A percentile compares a stretch with the other conserved stretches of the same genome.
phyloP scores from a whole-genome alignment of 176 grass and related monocot species.

The Pontederia paniculata region DNA sequence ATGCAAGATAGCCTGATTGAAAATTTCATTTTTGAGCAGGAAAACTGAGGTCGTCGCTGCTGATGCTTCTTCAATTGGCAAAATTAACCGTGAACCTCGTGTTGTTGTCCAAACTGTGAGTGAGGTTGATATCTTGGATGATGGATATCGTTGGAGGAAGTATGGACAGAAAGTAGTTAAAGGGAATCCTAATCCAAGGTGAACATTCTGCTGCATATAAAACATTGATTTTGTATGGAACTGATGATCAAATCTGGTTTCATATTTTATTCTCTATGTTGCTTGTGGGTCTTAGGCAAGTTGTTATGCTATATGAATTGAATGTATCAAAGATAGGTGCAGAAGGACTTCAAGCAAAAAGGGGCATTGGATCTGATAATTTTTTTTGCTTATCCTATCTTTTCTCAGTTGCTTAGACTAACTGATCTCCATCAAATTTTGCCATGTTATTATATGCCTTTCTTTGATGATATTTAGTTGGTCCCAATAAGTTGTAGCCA shows the following conservation, averaged over 20 bases:
- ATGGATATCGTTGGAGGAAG: conserved; percentile 99
- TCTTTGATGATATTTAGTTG: too few species aligned
- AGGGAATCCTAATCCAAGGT: conserved; percentile 98
- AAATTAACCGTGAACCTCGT: conserved; percentile 89
- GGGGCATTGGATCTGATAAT: too few species aligned
- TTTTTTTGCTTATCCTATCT: too few species aligned
- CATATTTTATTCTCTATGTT: not conserved
- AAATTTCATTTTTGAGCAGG: conserved; percentile 31
- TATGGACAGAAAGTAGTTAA: conserved; percentile 99
- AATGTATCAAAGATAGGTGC: too few species aligned
- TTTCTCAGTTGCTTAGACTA: too few species aligned
- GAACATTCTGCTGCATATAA: not conserved
- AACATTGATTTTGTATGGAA: not conserved
- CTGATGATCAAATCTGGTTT: not conserved
- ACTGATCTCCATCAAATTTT: too few species aligned
- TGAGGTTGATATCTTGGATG: conserved; percentile 99
- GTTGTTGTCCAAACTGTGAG: conserved; percentile 99
- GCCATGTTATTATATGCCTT: too few species aligned
- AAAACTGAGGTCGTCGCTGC: conserved; percentile 72
- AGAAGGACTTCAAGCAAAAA: too few species aligned
- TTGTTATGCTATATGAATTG: too few species aligned
- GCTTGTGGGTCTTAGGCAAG: too few species aligned
- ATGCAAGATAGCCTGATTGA: not conserved
- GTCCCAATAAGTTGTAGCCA: too few species aligned
- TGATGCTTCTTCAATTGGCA: conserved; percentile 71